Conservation (phyloP, 192 early-diverging fungal species). For the Phlyctochytrium bullatum region DNA sequence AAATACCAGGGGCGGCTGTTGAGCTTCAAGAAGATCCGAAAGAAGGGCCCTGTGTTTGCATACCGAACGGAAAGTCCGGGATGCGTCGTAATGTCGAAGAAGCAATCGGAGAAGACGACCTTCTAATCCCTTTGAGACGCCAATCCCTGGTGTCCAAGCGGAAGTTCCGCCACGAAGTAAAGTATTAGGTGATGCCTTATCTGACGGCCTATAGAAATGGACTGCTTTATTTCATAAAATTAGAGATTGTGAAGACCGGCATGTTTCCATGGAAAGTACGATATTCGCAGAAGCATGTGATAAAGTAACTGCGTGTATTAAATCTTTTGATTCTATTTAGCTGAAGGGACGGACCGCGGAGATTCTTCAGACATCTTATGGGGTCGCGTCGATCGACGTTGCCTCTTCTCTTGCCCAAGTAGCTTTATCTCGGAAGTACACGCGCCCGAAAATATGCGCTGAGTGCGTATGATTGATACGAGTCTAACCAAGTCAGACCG, state of each 20-base stretch:
- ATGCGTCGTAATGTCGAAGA: background rate
- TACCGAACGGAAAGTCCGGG: background rate
- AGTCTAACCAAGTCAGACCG: no score
- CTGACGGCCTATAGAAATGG: conserved; percentile 30
- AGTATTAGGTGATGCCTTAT: background rate
- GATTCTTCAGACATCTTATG: conserved; percentile 26
- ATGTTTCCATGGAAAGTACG: conserved; percentile 11
- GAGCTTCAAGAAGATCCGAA: conserved; percentile 16
- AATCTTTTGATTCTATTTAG: conserved; percentile 4
- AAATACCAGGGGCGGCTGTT: conserved; percentile 4
- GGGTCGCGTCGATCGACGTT: conserved; percentile 48
- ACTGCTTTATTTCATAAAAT: conserved; percentile 19
- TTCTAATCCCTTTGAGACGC: conserved; percentile 6
- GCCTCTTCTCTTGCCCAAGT: conserved; percentile 43
- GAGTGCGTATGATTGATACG: no score
- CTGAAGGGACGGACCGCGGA: conserved; percentile 1
- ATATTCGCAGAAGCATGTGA: conserved; percentile 37
- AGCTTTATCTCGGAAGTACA: conserved; percentile 56
- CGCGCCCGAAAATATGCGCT: no score
- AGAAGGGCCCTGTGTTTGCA: conserved; percentile 17
- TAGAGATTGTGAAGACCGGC: conserved; percentile 7
- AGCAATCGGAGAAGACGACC: conserved; percentile 13
- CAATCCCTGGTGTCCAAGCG: conserved; percentile 8
- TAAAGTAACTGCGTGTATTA: conserved; percentile 11
- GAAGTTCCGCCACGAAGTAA: conserved; percentile 21